Evolutionary conservation across 495 filamentous ascomycete genomes (phyloP).

Genomic region (Chaetomium fimeti): DNA sequence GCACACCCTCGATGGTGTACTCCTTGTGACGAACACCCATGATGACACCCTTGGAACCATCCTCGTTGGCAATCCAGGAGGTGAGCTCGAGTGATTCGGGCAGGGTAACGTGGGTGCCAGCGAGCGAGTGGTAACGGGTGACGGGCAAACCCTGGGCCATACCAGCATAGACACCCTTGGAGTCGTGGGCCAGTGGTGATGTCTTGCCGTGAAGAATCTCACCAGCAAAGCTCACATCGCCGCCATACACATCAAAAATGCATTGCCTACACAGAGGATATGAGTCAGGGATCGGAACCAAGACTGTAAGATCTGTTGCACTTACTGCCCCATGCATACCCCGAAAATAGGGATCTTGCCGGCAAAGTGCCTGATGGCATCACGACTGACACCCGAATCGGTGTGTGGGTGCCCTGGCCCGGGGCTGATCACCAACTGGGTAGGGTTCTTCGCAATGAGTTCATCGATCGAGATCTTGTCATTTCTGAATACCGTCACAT

Average conservation of each 20-base stretch:
- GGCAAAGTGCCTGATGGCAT: conserved; percentile 87
- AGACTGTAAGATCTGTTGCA: conserved; percentile 20
- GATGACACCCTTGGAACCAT: conserved; percentile 71
- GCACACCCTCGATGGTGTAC: conserved; percentile 85
- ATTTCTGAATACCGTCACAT: conserved; percentile 84
- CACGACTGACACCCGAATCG: conserved; percentile 88
- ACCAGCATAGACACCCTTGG: conserved; percentile 78
- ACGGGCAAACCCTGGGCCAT: conserved; percentile 77
- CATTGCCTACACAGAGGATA: conserved; percentile 61
- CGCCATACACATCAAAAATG: conserved; percentile 88
- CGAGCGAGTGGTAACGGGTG: conserved; percentile 94
- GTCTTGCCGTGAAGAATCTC: conserved; percentile 98
- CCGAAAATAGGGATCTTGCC: conserved; percentile 96
- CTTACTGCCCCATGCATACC: conserved; percentile 95
- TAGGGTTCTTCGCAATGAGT: conserved; percentile 76
- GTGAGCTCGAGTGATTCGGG: conserved; percentile 85
- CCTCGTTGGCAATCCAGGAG: conserved; percentile 77
- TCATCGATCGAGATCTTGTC: conserved; percentile 85
- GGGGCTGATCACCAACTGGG: conserved; percentile 91
- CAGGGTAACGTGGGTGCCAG: conserved; percentile 85
- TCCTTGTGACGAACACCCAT: conserved; percentile 97
- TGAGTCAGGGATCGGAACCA: not conserved
- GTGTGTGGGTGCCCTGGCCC: conserved; percentile 87
- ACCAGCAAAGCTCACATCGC: conserved; percentile 85
- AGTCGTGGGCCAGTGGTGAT: conserved; percentile 81